Conservation (phyloP, 306 rosid species). For the Castanea mollissima region DNA sequence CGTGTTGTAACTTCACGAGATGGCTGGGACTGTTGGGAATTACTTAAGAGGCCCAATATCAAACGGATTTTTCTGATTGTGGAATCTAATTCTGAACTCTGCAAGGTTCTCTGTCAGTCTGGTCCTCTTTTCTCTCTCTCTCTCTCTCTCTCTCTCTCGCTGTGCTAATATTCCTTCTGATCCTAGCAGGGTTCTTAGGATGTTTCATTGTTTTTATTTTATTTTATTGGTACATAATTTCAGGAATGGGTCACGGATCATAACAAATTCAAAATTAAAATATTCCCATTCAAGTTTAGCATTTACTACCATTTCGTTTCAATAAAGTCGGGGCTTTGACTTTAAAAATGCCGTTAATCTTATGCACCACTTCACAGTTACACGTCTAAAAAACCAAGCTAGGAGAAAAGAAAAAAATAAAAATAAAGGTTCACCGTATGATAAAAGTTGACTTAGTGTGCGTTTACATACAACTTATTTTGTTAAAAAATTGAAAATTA, state of each 20-base stretch:
- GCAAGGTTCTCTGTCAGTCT: constrained; percentile 35
- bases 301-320: too few species aligned
- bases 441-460: too few species aligned
- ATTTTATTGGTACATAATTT: not conserved
- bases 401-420: too few species aligned
- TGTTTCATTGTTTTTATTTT: constrained; percentile 25
- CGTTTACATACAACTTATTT: too few species aligned
- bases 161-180: constrained; percentile 39
- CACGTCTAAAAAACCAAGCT: too few species aligned
- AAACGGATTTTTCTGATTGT: constrained; percentile 37
- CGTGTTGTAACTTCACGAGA: constrained; percentile 16
- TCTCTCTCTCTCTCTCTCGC: constrained; percentile 7
- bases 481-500: too few species aligned
- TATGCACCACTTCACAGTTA: too few species aligned
- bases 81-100: constrained; percentile 58
- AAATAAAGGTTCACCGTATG: too few species aligned
- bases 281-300: not conserved
- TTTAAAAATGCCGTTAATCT: too few species aligned
- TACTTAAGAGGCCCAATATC: constrained; percentile 19
- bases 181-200: constrained; percentile 23
- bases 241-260: constrained; percentile 26
- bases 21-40: constrained; percentile 24
- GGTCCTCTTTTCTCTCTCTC: constrained; percentile 17
- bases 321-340: too few species aligned
- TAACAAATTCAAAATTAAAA: not conserved